These are phyloP conservation scores for Penicillium daleae DNA, from an alignment of 495 filamentous ascomycete species.

Conservation along the genomic window DNA sequence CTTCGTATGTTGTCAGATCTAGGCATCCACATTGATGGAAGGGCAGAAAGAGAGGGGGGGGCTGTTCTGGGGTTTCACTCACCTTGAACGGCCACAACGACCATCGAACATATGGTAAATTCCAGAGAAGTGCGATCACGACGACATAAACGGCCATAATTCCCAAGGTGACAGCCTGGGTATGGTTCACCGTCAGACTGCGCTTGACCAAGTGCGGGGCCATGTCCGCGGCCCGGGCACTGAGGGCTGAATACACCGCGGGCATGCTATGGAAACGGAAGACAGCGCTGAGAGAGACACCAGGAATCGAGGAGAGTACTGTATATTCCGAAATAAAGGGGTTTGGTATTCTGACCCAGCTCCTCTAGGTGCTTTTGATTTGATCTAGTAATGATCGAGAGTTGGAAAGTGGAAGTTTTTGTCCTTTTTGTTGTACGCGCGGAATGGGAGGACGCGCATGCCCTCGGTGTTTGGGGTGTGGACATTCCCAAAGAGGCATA, in stretches of 20 bases:
- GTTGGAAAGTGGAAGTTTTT: neutral
- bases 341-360: no score
- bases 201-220: slow-evolving; percentile 47
- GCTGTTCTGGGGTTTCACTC: slow-evolving; percentile 12
- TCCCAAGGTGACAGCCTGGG: slow-evolving; percentile 74
- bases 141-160: slow-evolving; percentile 71
- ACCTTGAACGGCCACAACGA: slow-evolving; percentile 85
- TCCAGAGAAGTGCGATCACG: slow-evolving; percentile 76
- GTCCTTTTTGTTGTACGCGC: slow-evolving; percentile 1
- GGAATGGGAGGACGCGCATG: slow-evolving; percentile 9
- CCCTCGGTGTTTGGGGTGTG: slow-evolving; percentile 3
- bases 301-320: no score
- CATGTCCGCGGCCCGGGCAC: slow-evolving; percentile 28
- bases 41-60: neutral
- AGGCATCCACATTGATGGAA: slow-evolving; percentile 2
- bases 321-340: no score
- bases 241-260: slow-evolving; percentile 33
- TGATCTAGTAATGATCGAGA: no score
- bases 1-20: slow-evolving; percentile 35
- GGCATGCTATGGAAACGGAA: slow-evolving; percentile 30
- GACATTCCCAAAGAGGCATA: neutral
- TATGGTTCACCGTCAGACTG: slow-evolving; percentile 66
- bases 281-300: neutral
- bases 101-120: slow-evolving; percentile 73
- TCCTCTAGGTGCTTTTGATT: no score